phyloP scores from a whole-genome alignment of 1,284 basidiomycete genomes.

The Mycena sp. region DNA sequence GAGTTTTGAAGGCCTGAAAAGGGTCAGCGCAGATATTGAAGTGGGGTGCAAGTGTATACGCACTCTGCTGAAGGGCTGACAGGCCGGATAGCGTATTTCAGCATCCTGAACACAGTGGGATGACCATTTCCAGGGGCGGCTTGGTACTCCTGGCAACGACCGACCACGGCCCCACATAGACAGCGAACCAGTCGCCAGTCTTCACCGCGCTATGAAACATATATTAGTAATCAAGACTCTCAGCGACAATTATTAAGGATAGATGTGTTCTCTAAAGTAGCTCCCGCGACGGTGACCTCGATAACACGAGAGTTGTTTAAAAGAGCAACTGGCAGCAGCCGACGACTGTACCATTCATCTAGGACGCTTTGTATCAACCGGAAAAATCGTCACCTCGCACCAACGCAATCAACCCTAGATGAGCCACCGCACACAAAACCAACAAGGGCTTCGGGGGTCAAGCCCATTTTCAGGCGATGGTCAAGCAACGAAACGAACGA shows the following conservation, averaged over 20 bases:
- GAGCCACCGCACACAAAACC: constrained; percentile 53
- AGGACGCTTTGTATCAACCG: constrained; percentile 93
- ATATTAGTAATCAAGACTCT: not conserved
- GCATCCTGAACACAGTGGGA: constrained; percentile 67
- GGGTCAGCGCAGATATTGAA: not conserved
- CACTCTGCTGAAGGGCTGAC: constrained; percentile 72
- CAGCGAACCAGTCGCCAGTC: constrained; percentile 76
- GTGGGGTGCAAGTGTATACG: constrained; percentile 41
- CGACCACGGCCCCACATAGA: constrained; percentile 80
- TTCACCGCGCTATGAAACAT: constrained; percentile 56
- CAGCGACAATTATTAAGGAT: constrained; percentile 21
- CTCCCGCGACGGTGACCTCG: constrained; percentile 77
- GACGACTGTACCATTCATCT: constrained; percentile 57
- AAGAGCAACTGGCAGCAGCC: constrained; percentile 51
- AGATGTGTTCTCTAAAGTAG: constrained; percentile 85
- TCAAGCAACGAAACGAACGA: constrained; percentile 44
- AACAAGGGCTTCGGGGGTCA: constrained; percentile 56
- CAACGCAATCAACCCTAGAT: constrained; percentile 42
- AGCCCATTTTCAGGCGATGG: constrained; percentile 30
- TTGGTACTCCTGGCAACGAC: constrained; percentile 67
- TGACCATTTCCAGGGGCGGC: constrained; percentile 43
- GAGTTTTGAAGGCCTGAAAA: constrained; percentile 63
- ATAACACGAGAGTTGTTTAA: constrained; percentile 84
- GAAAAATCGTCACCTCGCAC: constrained; percentile 47
- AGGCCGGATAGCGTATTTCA: constrained; percentile 85